A percentile compares a stretch with the other conserved stretches of the same genome.
phyloP scores from a whole-genome alignment of 2,329 filamentous ascomycete species.

The Dendryphion nanum region DNA sequence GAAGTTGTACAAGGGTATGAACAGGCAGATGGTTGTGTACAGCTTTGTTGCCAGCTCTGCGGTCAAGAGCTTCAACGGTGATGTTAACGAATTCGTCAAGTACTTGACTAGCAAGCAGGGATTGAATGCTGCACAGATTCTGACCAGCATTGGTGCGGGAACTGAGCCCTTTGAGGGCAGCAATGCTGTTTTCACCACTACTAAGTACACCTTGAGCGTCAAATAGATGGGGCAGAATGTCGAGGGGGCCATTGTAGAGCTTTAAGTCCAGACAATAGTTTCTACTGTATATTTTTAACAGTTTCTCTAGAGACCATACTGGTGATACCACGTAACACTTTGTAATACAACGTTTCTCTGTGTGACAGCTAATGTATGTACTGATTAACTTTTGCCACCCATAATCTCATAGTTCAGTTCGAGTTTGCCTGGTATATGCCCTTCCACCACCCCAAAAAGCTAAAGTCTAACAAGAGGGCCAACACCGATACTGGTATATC shows the following conservation, averaged over 20 bases:
- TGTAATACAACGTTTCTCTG: not conserved
- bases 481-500: constrained; percentile 18
- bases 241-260: not conserved
- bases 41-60: constrained; percentile 55
- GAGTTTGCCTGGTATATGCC: no score
- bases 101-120: constrained; percentile 54
- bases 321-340: no score
- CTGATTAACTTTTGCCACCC: no score
- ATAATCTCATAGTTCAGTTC: no score
- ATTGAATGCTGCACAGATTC: constrained; percentile 50
- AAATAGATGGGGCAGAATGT: constrained; percentile 10
- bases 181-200: constrained; percentile 46
- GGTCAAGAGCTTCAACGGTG: constrained; percentile 55
- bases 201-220: constrained; percentile 36
- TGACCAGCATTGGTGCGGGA: constrained; percentile 55
- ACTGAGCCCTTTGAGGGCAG: constrained; percentile 57
- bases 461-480: not conserved
- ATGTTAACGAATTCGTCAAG: constrained; percentile 57
- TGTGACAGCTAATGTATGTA: no score
- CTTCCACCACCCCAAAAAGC: no score
- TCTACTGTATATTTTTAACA: no score
- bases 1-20: constrained; percentile 61
- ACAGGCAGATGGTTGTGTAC: constrained; percentile 60
- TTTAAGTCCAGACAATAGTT: no score
- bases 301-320: no score